phyloP scores from a whole-genome alignment of 371 early-diverging fungal genomes.

The Haplosporangium sp. region DNA sequence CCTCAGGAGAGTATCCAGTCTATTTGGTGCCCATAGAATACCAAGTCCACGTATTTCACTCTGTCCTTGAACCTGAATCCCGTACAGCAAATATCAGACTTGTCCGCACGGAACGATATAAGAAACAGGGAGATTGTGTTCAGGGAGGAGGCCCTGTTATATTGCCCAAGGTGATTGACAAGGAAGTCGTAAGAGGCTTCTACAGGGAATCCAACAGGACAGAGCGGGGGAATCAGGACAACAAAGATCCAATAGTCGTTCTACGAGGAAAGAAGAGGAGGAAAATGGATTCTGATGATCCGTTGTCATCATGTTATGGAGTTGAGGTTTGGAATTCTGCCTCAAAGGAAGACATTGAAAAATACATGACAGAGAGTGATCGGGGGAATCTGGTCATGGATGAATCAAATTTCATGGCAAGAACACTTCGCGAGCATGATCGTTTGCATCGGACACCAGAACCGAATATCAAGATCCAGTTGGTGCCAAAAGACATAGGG shows the following conservation, averaged over 20 bases:
- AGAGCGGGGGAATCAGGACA: background rate
- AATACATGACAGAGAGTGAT: background rate
- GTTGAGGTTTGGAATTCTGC: background rate
- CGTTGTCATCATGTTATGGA: background rate
- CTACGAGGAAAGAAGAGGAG: background rate
- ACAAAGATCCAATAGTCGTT: background rate
- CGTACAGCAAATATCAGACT: constrained; percentile 29
- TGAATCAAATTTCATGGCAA: background rate
- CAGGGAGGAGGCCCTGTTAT: constrained; percentile 36
- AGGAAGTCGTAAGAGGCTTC: constrained; percentile 22
- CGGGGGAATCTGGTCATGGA: background rate
- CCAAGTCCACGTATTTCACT: constrained; percentile 43
- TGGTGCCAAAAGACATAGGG: background rate
- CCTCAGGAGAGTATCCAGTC: constrained; percentile 25
- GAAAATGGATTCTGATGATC: background rate
- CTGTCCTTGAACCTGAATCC: constrained; percentile 20
- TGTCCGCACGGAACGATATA: constrained; percentile 38
- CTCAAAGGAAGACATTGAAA: background rate
- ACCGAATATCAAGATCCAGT: background rate
- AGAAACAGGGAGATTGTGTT: constrained; percentile 27
- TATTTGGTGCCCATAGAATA: constrained; percentile 30
- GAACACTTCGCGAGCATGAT: background rate
- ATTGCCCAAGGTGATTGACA: constrained; percentile 27
- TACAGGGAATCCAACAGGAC: constrained; percentile 28
- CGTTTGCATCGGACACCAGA: background rate